Percentiles rank a stretch among this genome's conserved stretches.
phyloP scores from a whole-genome alignment of 495 filamentous ascomycete species.

The Geopyxis carbonaria region DNA sequence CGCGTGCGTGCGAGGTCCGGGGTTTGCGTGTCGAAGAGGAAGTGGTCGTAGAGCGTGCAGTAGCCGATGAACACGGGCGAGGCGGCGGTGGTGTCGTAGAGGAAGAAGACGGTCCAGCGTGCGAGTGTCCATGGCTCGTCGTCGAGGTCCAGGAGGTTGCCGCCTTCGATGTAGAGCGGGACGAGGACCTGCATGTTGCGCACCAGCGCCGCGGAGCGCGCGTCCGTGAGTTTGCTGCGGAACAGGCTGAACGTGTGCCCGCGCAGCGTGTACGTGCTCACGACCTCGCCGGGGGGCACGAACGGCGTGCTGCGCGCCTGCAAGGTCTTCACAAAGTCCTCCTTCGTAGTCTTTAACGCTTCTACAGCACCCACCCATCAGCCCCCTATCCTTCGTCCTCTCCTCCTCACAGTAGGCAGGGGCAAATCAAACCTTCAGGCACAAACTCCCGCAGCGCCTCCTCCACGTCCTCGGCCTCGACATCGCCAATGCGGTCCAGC shows the following conservation, averaged over 20 bases:
- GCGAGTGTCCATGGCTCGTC: conserved; percentile 55
- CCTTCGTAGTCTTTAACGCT: neutral
- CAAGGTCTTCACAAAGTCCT: conserved; percentile 11
- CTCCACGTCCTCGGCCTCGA: conserved; percentile 47
- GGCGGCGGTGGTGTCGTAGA: conserved; percentile 27
- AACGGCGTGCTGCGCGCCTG: conserved; percentile 33
- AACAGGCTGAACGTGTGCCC: conserved; percentile 36
- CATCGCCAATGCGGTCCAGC: conserved; percentile 55
- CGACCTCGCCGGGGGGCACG: conserved; percentile 36
- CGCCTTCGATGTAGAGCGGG: conserved; percentile 86
- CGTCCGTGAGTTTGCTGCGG: conserved; percentile 34
- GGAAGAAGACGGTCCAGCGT: conserved; percentile 78
- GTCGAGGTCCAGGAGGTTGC: conserved; percentile 49
- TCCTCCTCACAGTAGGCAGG: neutral
- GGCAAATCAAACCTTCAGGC: conserved; percentile 38
- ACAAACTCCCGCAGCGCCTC: conserved; percentile 49
- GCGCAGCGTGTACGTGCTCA: conserved; percentile 27
- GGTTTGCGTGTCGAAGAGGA: conserved; percentile 33
- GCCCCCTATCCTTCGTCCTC: neutral
- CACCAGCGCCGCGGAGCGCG: conserved; percentile 37
- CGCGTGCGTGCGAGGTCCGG: conserved; percentile 41
- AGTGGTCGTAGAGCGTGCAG: conserved; percentile 76
- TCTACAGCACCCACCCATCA: neutral
- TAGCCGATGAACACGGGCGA: conserved; percentile 69
- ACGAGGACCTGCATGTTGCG: conserved; percentile 61